Base-by-base conservation (phyloP, 2,329 filamentous ascomycete genomes). In the Thelonectria discophora region DNA sequence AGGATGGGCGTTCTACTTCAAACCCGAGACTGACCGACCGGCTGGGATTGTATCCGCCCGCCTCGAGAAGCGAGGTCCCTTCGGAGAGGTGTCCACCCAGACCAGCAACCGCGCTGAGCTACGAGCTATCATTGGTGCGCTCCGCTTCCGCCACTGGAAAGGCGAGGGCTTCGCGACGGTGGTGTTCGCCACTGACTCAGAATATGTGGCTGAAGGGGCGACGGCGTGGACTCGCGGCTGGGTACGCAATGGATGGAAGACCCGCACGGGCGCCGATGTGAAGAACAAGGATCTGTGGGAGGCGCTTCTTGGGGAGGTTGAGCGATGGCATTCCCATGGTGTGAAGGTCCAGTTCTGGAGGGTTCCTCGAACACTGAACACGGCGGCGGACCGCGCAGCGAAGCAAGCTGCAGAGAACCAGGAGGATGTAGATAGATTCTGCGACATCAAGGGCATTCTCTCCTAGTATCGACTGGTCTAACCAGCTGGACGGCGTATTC, bases 271-370 rank as follows among this genome's bases (percentile, higher is more conserved):
- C 0, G 64, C 18, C 1, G 63, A 67, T 1, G 80, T 86, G 37
- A 80, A 81, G 70, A 86, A 86, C 62, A 74, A 70, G 62, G 83
- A 87, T 66, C 66, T 86, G 12, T 87, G 85, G 83, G 73, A 84
- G 70, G 62, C 72, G 39, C 71, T 86, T 8, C 72, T 85, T 5
- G 75, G 74, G 0, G 76, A 80, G 55, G 62, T 78, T 2, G 78
- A 81, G 65, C 55, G 61, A 18, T 63, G 47, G 11, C n/a, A 72
- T 3, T 68, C 69, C 0, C 0, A 40, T 0, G 78, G 78, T 0
- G 34, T 82, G 24, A 59, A 66, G 5, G 71, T 85, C 20, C 55
- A 75, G 50, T 81, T 86, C 65, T 86, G 83, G 83, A 74, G 67
- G 50, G 81, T 86, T 32, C 77, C 77, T 5, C 74, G 79, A 47